These are phyloP conservation scores for Mycena sanguinolenta DNA, from an alignment of 768 basidiomycete genomes.

Conservation along the genomic window DNA sequence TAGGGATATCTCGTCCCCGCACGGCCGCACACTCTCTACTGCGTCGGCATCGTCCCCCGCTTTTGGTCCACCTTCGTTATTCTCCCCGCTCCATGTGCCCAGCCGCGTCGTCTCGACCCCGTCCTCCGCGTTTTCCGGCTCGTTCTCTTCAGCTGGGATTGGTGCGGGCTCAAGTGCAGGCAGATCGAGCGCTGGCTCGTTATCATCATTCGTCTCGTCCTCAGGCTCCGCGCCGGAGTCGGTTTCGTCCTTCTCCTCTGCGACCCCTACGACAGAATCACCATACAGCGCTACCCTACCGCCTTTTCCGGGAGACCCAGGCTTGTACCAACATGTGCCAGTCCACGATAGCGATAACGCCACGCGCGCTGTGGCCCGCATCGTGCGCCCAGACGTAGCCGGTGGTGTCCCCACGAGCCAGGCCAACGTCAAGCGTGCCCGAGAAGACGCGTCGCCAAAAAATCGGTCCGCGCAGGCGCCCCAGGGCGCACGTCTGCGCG, in stretches of 20 bases:
- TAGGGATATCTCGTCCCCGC: background rate
- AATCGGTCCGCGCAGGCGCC: constrained; percentile 85
- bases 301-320: background rate
- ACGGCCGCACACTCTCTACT: background rate
- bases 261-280: background rate
- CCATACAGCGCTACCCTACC: background rate
- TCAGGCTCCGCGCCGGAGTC: background rate
- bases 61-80: too few relatives aligned
- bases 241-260: background rate
- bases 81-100: too few relatives aligned
- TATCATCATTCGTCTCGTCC: background rate
- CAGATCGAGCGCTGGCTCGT: background rate
- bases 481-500: constrained; percentile 88
- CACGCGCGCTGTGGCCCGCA: background rate
- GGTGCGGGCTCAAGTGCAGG: background rate
- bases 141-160: background rate
- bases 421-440: background rate
- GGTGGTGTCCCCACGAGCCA: background rate
- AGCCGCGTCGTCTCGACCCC: background rate
- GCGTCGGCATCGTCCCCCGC: background rate
- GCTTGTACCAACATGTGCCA: background rate
- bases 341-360: background rate
- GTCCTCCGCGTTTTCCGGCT: background rate
- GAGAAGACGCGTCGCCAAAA: constrained; percentile 60
- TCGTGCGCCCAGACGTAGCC: background rate